Evolutionary conservation across 169 alveolate genomes (phyloP).

Genomic region (Eimeria sp.): DNA sequence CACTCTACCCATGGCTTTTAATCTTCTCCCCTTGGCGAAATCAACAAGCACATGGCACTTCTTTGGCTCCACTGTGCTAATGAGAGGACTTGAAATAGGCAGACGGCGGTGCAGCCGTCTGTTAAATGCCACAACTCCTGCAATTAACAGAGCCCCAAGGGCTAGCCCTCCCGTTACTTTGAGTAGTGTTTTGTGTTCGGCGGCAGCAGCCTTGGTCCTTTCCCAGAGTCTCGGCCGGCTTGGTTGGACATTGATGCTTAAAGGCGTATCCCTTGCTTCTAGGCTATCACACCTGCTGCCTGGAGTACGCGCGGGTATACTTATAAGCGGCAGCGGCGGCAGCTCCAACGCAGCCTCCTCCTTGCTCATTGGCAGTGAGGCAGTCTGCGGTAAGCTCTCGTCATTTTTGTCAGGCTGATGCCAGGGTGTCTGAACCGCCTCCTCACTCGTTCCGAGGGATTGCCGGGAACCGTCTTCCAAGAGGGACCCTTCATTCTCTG

Average conservation of each 20-base stretch:
- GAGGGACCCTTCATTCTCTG: neutral
- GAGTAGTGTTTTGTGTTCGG: conserved; percentile 26
- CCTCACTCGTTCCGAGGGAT: neutral
- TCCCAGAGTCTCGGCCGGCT: conserved; percentile 30
- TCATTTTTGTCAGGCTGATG: neutral
- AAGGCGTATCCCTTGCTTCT: neutral
- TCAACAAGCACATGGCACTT: conserved; percentile 52
- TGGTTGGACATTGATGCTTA: neutral
- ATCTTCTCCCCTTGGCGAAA: neutral
- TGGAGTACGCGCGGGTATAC: neutral
- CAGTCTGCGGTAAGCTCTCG: neutral
- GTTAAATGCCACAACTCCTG: neutral
- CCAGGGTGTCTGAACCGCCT: neutral
- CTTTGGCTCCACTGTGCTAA: conserved; percentile 19
- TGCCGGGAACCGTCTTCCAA: neutral
- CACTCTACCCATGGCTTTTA: conserved; percentile 28
- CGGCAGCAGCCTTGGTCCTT: conserved; percentile 5
- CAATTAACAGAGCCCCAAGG: conserved; percentile 2
- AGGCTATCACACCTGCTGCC: neutral
- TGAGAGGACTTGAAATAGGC: conserved; percentile 48
- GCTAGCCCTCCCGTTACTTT: conserved; percentile 48
- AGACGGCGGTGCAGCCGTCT: conserved; percentile 13
- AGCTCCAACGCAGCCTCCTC: neutral
- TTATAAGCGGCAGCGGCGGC: neutral
- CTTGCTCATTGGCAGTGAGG: neutral